phyloP scores from a whole-genome alignment of 306 rosid genomes.

The Citrullus mucosospermus region DNA sequence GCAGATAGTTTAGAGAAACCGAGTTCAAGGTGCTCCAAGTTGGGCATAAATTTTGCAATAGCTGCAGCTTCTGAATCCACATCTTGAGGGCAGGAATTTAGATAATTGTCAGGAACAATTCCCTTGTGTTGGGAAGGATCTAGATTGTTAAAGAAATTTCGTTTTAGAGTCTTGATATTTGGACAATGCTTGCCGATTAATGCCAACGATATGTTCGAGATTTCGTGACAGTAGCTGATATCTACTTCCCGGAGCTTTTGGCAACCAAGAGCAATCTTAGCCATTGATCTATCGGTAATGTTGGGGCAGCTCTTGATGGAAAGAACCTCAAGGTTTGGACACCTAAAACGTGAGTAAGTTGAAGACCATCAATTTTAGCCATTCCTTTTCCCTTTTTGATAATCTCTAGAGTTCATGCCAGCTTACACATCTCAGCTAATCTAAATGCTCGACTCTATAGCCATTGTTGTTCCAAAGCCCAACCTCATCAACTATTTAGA shows the following conservation, averaged over 20 bases:
- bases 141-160: slow-evolving; percentile 59
- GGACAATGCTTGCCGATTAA: slow-evolving; percentile 48
- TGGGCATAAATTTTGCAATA: slow-evolving; percentile 63
- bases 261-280: slow-evolving; percentile 31
- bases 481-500: not conserved
- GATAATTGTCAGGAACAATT: slow-evolving; percentile 53
- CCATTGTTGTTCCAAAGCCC: not conserved
- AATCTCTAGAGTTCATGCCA: not conserved
- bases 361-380: not conserved
- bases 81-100: slow-evolving; percentile 76
- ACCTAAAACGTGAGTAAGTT: not conserved
- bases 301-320: slow-evolving; percentile 62
- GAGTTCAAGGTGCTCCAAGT: slow-evolving; percentile 61
- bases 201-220: slow-evolving; percentile 30
- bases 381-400: not conserved
- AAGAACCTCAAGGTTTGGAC: slow-evolving; percentile 41
- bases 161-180: slow-evolving; percentile 50
- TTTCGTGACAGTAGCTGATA: slow-evolving; percentile 53
- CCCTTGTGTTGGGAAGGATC: slow-evolving; percentile 62
- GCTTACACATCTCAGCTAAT: not conserved
- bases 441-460: not conserved
- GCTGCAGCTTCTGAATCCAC: slow-evolving; percentile 71
- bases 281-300: slow-evolving; percentile 61
- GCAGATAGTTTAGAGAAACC: slow-evolving; percentile 57
- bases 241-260: slow-evolving; percentile 39